Evolutionary conservation across 2,329 filamentous ascomycete species (phyloP).

Genomic region (Teratosphaeria pseudoeucalypti): DNA sequence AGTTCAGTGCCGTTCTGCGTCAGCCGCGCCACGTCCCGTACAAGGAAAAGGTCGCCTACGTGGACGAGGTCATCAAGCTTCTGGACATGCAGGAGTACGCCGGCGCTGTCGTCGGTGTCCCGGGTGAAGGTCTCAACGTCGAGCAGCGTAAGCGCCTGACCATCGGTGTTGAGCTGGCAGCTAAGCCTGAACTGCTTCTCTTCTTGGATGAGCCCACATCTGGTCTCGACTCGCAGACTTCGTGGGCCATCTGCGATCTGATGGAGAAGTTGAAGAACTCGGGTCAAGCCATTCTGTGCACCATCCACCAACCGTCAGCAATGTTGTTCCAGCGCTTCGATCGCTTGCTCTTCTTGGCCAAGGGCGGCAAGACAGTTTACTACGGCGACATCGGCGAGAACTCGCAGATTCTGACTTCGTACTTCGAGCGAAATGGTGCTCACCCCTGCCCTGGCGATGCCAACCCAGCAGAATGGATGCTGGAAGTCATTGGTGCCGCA

Average conservation of each 20-base stretch:
- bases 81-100: constrained; percentile 85
- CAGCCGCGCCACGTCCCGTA: constrained; percentile 65
- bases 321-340: constrained; percentile 91
- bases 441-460: constrained; percentile 53
- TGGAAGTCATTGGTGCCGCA: constrained; percentile 45
- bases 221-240: constrained; percentile 85
- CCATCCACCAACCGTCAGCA: constrained; percentile 93
- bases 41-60: constrained; percentile 74
- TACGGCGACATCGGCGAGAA: constrained; percentile 69
- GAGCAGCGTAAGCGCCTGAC: constrained; percentile 68
- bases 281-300: constrained; percentile 90
- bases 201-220: constrained; percentile 95
- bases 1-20: constrained; percentile 75
- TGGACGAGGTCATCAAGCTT: constrained; percentile 81
- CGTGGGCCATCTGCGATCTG: constrained; percentile 81
- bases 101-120: constrained; percentile 81
- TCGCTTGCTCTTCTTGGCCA: constrained; percentile 65
- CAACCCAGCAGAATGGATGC: constrained; percentile 79
- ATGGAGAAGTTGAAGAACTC: constrained; percentile 82
- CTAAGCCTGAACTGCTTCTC: constrained; percentile 77
- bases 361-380: constrained; percentile 69
- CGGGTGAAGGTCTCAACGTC: constrained; percentile 69
- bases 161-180: constrained; percentile 91
- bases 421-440: constrained; percentile 67
- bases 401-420: constrained; percentile 56